phyloP scores from a whole-genome alignment of 2,329 filamentous ascomycete genomes.

The Colletotrichum brevisporum region DNA sequence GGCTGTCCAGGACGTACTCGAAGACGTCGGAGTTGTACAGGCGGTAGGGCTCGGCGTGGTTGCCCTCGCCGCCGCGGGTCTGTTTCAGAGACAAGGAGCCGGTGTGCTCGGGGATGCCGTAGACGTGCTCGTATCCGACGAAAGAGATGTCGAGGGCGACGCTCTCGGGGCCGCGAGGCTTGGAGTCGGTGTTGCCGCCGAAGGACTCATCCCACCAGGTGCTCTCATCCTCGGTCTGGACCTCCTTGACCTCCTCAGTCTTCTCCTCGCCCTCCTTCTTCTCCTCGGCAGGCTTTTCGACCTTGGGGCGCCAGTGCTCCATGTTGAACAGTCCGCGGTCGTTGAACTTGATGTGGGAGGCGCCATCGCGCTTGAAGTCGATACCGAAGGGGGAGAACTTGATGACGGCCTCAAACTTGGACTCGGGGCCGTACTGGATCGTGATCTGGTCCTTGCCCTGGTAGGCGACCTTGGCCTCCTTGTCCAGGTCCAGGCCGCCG shows the following conservation, averaged over 20 bases:
- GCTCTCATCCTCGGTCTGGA: conserved; percentile 77
- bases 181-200: conserved; percentile 93
- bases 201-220: conserved; percentile 99
- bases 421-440: conserved; percentile 83
- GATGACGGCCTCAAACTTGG: conserved; percentile 86
- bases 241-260: conserved; percentile 51
- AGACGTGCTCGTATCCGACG: conserved; percentile 91
- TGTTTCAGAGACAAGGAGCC: conserved; percentile 90
- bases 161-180: conserved; percentile 95
- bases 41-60: conserved; percentile 90
- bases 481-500: conserved; percentile 82
- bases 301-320: conserved; percentile 94
- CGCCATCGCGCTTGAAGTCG: conserved; percentile 87
- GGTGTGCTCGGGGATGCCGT: conserved; percentile 93
- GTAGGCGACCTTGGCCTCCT: conserved; percentile 76
- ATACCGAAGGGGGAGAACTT: conserved; percentile 86
- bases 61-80: conserved; percentile 88
- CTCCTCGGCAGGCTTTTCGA: conserved; percentile 70
- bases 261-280: conserved; percentile 67
- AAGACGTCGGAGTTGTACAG: conserved; percentile 98
- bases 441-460: conserved; percentile 78
- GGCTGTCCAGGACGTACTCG: conserved; percentile 96
- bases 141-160: conserved; percentile 93
- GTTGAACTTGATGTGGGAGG: conserved; percentile 89
- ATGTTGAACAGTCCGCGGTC: conserved; percentile 91